Percentiles rank a stretch among this genome's conserved stretches.
phyloP scores from a whole-genome alignment of 768 basidiomycete genomes.

The Suillus clintonianus region DNA sequence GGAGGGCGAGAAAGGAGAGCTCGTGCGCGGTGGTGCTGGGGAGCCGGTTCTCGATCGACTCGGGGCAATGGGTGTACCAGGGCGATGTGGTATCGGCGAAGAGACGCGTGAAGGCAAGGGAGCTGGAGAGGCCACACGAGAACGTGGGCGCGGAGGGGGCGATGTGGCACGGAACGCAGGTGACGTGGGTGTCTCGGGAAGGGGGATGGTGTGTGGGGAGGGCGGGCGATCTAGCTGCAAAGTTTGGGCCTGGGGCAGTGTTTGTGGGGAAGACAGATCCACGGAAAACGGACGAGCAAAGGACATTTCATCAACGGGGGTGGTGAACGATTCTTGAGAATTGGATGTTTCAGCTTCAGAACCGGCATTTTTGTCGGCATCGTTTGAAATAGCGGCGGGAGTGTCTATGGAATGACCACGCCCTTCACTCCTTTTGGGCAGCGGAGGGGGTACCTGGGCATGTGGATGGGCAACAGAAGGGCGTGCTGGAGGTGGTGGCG shows the following conservation, averaged over 20 bases:
- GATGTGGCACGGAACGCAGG: constrained; percentile 26
- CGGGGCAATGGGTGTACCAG: constrained; percentile 17
- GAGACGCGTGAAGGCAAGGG: constrained; percentile 3
- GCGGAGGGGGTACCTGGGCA: constrained; percentile 41
- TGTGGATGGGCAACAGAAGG: constrained; percentile 24
- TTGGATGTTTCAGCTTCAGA: constrained; percentile 2
- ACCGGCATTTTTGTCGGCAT: constrained; percentile 4
- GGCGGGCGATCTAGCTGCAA: constrained; percentile 12
- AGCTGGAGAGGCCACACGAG: constrained; percentile 24
- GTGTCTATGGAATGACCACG: constrained; percentile 24
- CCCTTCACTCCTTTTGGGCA: constrained; percentile 51
- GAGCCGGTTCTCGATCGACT: constrained; percentile 28
- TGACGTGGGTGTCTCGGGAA: constrained; percentile 25
- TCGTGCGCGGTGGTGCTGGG: constrained; percentile 16
- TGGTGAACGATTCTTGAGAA: constrained; percentile 17
- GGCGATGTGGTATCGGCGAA: constrained; percentile 35
- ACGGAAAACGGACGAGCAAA: constrained; percentile 11
- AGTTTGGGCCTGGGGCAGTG: constrained; percentile 1
- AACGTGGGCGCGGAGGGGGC: constrained; percentile 35
- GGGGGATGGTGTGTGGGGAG: constrained; percentile 22
- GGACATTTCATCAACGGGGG: constrained; percentile 23
- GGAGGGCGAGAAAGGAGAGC: constrained; percentile 36
- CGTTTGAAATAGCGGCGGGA: constrained; percentile 10
- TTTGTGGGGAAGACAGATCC: constrained; percentile 11
- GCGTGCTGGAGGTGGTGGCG: constrained; percentile 25